Evolutionary conservation across 2,329 filamentous ascomycete species (phyloP).

Genomic region (Xylariales sp.): DNA sequence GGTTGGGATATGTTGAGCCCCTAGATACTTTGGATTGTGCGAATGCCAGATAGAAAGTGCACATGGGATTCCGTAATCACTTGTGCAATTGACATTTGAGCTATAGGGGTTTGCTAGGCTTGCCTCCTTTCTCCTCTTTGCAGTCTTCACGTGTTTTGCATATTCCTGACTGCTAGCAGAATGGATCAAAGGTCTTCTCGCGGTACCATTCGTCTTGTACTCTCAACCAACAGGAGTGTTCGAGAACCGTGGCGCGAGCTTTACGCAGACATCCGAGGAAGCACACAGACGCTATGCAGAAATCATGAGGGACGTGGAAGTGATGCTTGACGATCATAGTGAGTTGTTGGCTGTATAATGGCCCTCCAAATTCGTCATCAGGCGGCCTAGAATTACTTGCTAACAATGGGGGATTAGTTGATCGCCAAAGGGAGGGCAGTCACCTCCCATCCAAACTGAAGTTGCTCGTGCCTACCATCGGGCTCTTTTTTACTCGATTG

Average conservation of each 20-base stretch:
- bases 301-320: slow-evolving; percentile 90
- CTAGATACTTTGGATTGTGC: too few relatives aligned
- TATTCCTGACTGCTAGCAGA: slow-evolving; percentile 41
- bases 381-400: too few relatives aligned
- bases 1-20: too few relatives aligned
- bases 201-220: slow-evolving; percentile 93
- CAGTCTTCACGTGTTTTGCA: background rate
- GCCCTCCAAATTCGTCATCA: too few relatives aligned
- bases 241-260: slow-evolving; percentile 59
- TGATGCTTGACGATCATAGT: slow-evolving; percentile 91
- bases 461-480: slow-evolving; percentile 83
- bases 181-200: slow-evolving; percentile 95
- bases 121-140: background rate
- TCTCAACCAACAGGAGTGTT: slow-evolving; percentile 90
- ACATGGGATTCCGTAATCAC: too few relatives aligned
- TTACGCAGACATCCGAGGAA: slow-evolving; percentile 70
- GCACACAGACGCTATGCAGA: slow-evolving; percentile 88
- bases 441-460: slow-evolving; percentile 82
- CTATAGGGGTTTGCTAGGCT: background rate
- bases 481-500: slow-evolving; percentile 88
- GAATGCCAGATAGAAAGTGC: too few relatives aligned
- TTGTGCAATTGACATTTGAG: too few relatives aligned
- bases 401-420: background rate
- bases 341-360: slow-evolving; percentile 55
- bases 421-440: slow-evolving; percentile 60